These are phyloP conservation scores for Tuber microsphaerosporum DNA, from an alignment of 495 filamentous ascomycete genomes.

Conservation along the genomic window DNA sequence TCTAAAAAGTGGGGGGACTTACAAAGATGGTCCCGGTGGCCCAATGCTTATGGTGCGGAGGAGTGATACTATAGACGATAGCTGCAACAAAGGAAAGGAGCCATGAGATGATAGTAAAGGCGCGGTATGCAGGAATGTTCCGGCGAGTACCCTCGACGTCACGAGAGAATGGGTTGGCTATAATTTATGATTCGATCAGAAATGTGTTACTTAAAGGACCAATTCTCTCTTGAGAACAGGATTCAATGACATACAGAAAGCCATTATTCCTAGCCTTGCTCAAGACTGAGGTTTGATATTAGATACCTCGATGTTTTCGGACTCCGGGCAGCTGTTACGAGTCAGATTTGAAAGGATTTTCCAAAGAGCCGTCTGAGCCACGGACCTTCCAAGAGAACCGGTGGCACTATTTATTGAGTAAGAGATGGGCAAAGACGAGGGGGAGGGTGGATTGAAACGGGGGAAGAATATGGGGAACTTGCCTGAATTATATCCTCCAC, in stretches of 20 bases:
- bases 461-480: neutral
- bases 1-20: slow-evolving; percentile 1
- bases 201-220: neutral
- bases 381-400: neutral
- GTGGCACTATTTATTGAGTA: neutral
- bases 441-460: neutral
- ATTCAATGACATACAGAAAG: slow-evolving; percentile 2
- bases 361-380: neutral
- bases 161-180: slow-evolving; percentile 42
- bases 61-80: slow-evolving; percentile 61
- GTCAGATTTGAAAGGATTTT: neutral
- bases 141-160: slow-evolving; percentile 42
- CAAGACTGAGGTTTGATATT: neutral
- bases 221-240: neutral
- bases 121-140: slow-evolving; percentile 52
- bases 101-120: slow-evolving; percentile 66
- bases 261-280: neutral
- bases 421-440: neutral
- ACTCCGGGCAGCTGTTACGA: neutral
- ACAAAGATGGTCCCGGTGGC: slow-evolving; percentile 44
- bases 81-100: slow-evolving; percentile 59
- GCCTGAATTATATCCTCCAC: neutral
- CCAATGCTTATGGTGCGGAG: slow-evolving; percentile 55
- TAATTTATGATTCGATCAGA: neutral
- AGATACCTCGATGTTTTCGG: neutral